Conservation (phyloP, 495 filamentous ascomycete species). For the Aspergillus carlsbadensis region DNA sequence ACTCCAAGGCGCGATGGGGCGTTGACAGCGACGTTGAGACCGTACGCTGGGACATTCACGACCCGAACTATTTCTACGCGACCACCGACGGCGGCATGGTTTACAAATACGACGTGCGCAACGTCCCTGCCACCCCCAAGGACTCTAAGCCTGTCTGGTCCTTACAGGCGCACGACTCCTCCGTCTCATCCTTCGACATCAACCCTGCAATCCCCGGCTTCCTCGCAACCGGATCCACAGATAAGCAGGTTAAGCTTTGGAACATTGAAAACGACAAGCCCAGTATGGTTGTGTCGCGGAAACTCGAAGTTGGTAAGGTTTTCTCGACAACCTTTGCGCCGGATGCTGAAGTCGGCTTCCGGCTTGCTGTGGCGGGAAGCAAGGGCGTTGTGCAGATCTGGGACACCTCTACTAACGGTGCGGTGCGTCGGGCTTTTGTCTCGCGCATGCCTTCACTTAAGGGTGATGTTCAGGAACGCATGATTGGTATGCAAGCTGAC, state of each 20-base stretch:
- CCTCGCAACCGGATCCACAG: constrained; percentile 86
- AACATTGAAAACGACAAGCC: constrained; percentile 75
- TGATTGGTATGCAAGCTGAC: constrained; percentile 67
- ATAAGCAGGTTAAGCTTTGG: constrained; percentile 96
- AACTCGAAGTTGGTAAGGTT: constrained; percentile 90
- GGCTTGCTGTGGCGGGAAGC: constrained; percentile 89
- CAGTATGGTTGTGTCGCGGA: constrained; percentile 84
- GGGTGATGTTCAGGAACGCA: constrained; percentile 71
- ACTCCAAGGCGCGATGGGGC: constrained; percentile 78
- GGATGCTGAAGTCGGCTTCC: constrained; percentile 84
- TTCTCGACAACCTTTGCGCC: constrained; percentile 90
- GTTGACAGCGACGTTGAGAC: constrained; percentile 94
- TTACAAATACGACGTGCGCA: constrained; percentile 81
- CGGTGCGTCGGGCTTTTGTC: constrained; percentile 85
- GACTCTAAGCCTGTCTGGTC: constrained; percentile 85
- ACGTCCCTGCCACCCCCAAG: constrained; percentile 63
- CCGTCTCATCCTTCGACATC: constrained; percentile 92
- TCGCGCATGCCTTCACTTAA: constrained; percentile 59
- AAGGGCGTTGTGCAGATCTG: constrained; percentile 92
- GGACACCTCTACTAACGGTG: constrained; percentile 93
- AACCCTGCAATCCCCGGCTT: constrained; percentile 87
- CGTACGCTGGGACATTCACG: constrained; percentile 89
- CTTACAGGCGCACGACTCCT: constrained; percentile 91
- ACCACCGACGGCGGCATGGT: constrained; percentile 89
- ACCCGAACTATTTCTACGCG: constrained; percentile 89